Evolutionary conservation across 768 basidiomycete genomes (phyloP), one percentile per base, ranked within the genome.

Genomic region (Lactarius sanguifluus): DNA sequence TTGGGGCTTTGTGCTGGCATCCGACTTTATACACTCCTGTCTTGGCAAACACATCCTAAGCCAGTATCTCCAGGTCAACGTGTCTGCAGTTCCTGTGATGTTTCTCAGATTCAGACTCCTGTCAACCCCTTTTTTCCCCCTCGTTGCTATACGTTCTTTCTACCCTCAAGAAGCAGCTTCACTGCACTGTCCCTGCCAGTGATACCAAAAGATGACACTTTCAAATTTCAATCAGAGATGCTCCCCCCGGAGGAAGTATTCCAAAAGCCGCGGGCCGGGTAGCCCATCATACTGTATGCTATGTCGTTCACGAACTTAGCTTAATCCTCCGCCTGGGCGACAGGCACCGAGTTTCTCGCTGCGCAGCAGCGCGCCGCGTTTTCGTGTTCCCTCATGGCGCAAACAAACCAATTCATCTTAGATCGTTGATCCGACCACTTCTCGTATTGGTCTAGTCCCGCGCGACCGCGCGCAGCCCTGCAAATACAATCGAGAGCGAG

Each of bases 251-350:
- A 28, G 50, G 13, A 25, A 52, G 32, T 56, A 7, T 8, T 56
- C 54, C 30, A 25, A 15, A 25, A 52, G 50, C 23, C 25, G 50
- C 23, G 25, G 34, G 15, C 55, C 57, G 20, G 13, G 25, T 8
- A 40, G 57, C 9, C n/a, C 9, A 30, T 20, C 23, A 23, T 50
- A 38, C 36, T 38, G 34, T 38, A n/a, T 15, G 38, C 16, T 12
- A 23, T 18, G 34, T 57, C 30, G 18, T 36, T 20, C 8, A 57
- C 56, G 16, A 25, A 16, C 57, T 41, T 36, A 62, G 59, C 66
- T 67, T 67, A 67, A 56, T 58, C 59, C 57, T 64, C 66, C 66
- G 66, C 66, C 38, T 40, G 30, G 40, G 57, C 40, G 40, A 59
- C 50, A 58, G 65, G 55, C 57, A 66, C 65, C 40, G 57, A 55